Evolutionary conservation across 495 filamentous ascomycete species (phyloP).

Genomic region (Neurospora discreta): DNA sequence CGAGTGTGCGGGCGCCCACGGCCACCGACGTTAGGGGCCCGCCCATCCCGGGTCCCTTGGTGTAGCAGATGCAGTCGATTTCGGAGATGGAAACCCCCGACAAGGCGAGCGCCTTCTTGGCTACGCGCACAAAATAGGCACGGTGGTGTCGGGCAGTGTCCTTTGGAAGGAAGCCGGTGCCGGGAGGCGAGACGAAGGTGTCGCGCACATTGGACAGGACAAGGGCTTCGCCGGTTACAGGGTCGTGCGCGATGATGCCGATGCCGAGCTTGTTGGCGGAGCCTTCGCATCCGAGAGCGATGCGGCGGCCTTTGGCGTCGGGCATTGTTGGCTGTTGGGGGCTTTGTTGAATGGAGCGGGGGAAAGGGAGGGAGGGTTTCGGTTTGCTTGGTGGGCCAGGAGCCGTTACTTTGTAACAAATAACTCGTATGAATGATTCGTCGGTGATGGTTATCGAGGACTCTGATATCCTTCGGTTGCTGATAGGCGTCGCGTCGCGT

Average conservation of each 20-base stretch:
- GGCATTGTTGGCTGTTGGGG: background rate
- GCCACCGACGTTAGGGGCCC: constrained; percentile 86
- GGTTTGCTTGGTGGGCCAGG: background rate
- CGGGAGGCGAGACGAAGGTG: constrained; percentile 85
- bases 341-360: background rate
- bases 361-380: background rate
- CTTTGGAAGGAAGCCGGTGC: constrained; percentile 90
- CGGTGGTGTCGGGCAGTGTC: constrained; percentile 92
- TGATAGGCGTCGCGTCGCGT: background rate
- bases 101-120: constrained; percentile 63
- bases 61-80: constrained; percentile 90
- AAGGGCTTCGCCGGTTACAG: constrained; percentile 44
- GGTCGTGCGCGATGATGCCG: constrained; percentile 77
- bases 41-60: constrained; percentile 92
- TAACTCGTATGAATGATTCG: background rate
- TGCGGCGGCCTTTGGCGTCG: constrained; percentile 26
- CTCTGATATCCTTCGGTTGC: background rate
- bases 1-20: constrained; percentile 69
- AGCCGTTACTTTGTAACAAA: background rate
- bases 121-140: constrained; percentile 65
- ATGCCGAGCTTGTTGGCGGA: constrained; percentile 97
- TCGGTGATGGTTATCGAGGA: background rate
- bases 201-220: constrained; percentile 91
- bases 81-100: constrained; percentile 51
- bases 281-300: constrained; percentile 89